Conservation (phyloP, 768 basidiomycete genomes). For the Trametes meyenii region DNA sequence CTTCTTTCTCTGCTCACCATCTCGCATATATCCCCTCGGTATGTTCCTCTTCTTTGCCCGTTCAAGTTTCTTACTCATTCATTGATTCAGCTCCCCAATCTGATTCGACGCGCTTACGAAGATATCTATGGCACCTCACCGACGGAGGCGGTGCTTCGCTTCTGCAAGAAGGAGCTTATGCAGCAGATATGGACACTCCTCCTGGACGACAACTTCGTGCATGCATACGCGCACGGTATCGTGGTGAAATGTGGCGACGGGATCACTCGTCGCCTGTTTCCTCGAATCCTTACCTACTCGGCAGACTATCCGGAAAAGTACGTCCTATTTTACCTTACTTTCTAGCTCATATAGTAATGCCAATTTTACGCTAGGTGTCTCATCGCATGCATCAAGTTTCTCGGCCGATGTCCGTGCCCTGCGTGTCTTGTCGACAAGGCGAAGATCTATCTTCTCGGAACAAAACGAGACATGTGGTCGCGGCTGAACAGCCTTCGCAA, state of each 20-base stretch:
- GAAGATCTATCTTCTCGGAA: constrained; percentile 36
- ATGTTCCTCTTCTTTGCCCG: too few relatives aligned
- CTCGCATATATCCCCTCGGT: too few relatives aligned
- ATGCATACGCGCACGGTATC: constrained; percentile 33
- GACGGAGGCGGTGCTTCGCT: constrained; percentile 30
- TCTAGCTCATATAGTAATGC: constrained; percentile 1
- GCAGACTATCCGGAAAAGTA: constrained; percentile 44
- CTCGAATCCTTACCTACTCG: constrained; percentile 34
- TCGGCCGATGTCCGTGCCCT: constrained; percentile 45
- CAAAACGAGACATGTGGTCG: neutral
- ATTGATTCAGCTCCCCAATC: too few relatives aligned
- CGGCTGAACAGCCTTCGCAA: constrained; percentile 1
- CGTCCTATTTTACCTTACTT: neutral
- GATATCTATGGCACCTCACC: too few relatives aligned
- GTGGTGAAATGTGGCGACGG: constrained; percentile 34
- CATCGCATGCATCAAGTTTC: constrained; percentile 40
- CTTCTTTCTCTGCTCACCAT: too few relatives aligned
- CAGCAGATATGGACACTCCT: constrained; percentile 35
- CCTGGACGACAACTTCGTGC: constrained; percentile 30
- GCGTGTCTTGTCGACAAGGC: constrained; percentile 37
- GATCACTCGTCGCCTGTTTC: constrained; percentile 29
- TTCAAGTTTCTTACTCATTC: too few relatives aligned
- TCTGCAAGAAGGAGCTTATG: constrained; percentile 37
- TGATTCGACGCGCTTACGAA: too few relatives aligned
- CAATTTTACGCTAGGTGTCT: constrained; percentile 29